Base-by-base conservation (phyloP, 2,329 filamentous ascomycete species). In the Neonectria neomacrospora region DNA sequence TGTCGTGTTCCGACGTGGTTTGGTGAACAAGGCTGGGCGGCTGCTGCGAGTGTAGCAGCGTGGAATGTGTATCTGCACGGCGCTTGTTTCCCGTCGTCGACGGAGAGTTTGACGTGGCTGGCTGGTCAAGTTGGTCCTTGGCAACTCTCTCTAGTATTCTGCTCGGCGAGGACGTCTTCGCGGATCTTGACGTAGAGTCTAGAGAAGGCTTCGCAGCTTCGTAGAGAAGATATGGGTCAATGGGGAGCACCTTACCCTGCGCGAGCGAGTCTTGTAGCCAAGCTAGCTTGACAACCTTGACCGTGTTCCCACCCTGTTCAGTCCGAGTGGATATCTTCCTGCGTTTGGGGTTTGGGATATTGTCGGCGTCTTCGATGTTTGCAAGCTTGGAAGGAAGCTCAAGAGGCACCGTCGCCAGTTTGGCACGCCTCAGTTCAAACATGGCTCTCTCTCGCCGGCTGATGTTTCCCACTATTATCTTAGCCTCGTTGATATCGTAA, bases 1-100 rank as follows among this genome's bases (percentile, higher is more conserved):
- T 82, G 26, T 96, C 91, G 61, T 94, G 86, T 62, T 97, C 93
- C 3, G 90, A 92, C 0, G 94, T 97, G 1, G 91, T 92, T 73
- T 91, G 84, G 39, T 88, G 88, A 10, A 89, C 74, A 6, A 96
- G 78, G 10, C 72, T 47, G 5, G 73, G 74, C 2, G 78, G 77
- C n/a, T 61, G 64, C 23, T 67, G 62, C 16, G 62, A 52, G 18
- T 44, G 42, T 9, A 58, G 20, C 14, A 51, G 18, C 8, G 65
- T 64, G 26, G 41, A 14, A 51, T 14, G 37, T 14, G 41, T 50
- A 23, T 58, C 57, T n/a, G 53, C 34, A 5, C 51, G 63, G n/a
- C 56, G 58, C 47, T 58, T 66, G 26, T 61, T 41, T 14, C 56
- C 64, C 26, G 11, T 12, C 26, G 37, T 64, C 11, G 10, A 45